Evolutionary conservation across 2,329 filamentous ascomycete genomes (phyloP).

Genomic region (Fusarium longipes): DNA sequence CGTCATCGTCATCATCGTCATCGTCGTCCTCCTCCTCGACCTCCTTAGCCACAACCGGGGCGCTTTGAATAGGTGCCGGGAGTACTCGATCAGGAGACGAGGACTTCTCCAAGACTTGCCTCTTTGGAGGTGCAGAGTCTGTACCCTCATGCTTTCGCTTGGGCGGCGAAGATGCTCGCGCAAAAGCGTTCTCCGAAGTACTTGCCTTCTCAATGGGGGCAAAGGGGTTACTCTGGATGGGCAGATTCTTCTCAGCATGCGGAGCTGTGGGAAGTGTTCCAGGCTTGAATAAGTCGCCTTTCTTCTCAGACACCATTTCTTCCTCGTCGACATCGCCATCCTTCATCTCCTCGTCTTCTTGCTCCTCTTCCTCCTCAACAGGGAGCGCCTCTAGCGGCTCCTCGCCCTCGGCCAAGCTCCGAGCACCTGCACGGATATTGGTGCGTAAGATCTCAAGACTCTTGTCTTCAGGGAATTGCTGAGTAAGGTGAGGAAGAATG

Average conservation of each 20-base stretch:
- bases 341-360: constrained; percentile 53
- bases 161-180: constrained; percentile 46
- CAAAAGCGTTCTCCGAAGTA: constrained; percentile 16
- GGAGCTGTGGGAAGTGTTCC: constrained; percentile 33
- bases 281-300: constrained; percentile 36
- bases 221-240: constrained; percentile 53
- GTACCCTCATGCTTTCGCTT: constrained; percentile 56
- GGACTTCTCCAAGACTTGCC: constrained; percentile 54
- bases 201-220: constrained; percentile 42
- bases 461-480: constrained; percentile 70
- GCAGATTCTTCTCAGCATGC: constrained; percentile 42
- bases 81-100: constrained; percentile 36
- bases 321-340: constrained; percentile 54
- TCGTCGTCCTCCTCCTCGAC: constrained; percentile 45
- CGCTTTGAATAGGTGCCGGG: constrained; percentile 28
- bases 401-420: constrained; percentile 38
- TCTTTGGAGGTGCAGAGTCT: constrained; percentile 53
- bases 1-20: constrained; percentile 62
- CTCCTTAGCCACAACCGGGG: constrained; percentile 37
- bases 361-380: constrained; percentile 48
- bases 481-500: constrained; percentile 82
- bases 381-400: constrained; percentile 41
- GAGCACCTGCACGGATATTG: constrained; percentile 61
- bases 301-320: constrained; percentile 38
- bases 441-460: constrained; percentile 77